These are phyloP conservation scores for Arabidopsis lyrata DNA, from an alignment of 441 rosid genomes.

Conservation along the genomic window DNA sequence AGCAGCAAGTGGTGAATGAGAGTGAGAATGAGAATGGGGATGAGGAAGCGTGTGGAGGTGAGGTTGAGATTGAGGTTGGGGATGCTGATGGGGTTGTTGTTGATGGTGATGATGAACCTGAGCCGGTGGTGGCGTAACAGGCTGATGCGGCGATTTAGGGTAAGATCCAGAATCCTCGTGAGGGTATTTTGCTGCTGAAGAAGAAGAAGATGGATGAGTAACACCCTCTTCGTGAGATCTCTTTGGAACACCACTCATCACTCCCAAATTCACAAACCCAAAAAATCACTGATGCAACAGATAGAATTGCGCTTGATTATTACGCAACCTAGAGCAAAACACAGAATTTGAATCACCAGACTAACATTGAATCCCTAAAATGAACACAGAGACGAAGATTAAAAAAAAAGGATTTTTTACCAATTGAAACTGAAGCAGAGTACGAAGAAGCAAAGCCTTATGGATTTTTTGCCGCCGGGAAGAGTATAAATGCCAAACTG, in stretches of 20 bases:
- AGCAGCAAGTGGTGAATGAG: constrained; percentile 38
- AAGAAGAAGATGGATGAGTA: constrained; percentile 71
- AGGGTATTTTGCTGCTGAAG: constrained; percentile 67
- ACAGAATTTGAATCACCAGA: constrained; percentile 1
- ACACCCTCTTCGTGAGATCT: constrained; percentile 86
- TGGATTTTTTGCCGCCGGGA: neutral
- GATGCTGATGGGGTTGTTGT: constrained; percentile 37
- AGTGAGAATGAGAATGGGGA: too few relatives aligned
- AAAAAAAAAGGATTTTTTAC: neutral
- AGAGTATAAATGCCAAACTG: constrained; percentile 28
- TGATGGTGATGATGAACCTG: constrained; percentile 49
- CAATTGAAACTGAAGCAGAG: constrained; percentile 38
- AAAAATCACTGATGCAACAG: constrained; percentile 11
- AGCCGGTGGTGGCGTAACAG: constrained; percentile 44
- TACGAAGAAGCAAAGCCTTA: constrained; percentile 20
- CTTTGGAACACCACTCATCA: constrained; percentile 92
- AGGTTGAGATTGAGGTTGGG: constrained; percentile 37
- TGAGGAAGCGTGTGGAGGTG: constrained; percentile 37
- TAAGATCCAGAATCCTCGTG: constrained; percentile 72
- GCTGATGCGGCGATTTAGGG: constrained; percentile 67
- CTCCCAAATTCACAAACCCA: constrained; percentile 22
- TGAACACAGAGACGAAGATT: neutral
- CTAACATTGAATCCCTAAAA: constrained; percentile 37
- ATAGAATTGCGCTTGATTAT: constrained; percentile 12
- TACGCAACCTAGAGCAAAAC: constrained; percentile 25